These are phyloP conservation scores for Cercophora scortea DNA, from an alignment of 495 filamentous ascomycete genomes.

Conservation along the genomic window DNA sequence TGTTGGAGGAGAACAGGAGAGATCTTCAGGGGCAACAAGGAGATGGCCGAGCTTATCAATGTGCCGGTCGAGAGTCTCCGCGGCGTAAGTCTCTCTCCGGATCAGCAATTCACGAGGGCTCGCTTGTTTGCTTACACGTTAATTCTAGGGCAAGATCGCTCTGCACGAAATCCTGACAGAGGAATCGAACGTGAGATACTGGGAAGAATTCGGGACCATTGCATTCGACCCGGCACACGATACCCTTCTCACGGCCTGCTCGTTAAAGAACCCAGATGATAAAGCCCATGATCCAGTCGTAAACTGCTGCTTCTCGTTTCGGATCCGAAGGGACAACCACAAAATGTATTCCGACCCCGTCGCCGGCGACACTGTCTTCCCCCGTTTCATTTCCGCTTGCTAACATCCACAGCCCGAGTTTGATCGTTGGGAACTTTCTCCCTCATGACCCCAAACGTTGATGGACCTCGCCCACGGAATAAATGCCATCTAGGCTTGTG, in stretches of 20 bases:
- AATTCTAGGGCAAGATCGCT: conserved; percentile 74
- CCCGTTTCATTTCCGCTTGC: not conserved
- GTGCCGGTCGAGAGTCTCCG: conserved; percentile 84
- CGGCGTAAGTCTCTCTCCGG: conserved; percentile 56
- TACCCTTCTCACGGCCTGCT: conserved; percentile 90
- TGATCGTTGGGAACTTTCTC: conserved; percentile 96
- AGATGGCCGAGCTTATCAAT: conserved; percentile 95
- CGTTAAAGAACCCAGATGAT: conserved; percentile 76
- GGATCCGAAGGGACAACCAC: conserved; percentile 86
- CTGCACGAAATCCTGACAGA: conserved; percentile 94
- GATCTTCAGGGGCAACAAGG: conserved; percentile 95
- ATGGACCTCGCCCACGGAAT: too few species aligned
- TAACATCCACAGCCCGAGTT: conserved; percentile 57
- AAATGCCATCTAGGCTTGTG: too few species aligned
- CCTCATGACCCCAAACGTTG: conserved; percentile 45
- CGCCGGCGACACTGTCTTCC: not conserved
- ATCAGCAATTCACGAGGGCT: too few species aligned
- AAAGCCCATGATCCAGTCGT: conserved; percentile 64
- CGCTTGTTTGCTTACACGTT: conserved; percentile 2
- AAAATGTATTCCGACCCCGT: conserved; percentile 69
- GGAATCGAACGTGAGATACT: conserved; percentile 90
- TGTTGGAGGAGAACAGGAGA: conserved; percentile 96
- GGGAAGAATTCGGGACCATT: conserved; percentile 99
- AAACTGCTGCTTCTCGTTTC: conserved; percentile 95
- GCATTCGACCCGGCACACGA: conserved; percentile 96